Conservation (phyloP, 179 eudicot species). For the Dionaea muscipula region DNA sequence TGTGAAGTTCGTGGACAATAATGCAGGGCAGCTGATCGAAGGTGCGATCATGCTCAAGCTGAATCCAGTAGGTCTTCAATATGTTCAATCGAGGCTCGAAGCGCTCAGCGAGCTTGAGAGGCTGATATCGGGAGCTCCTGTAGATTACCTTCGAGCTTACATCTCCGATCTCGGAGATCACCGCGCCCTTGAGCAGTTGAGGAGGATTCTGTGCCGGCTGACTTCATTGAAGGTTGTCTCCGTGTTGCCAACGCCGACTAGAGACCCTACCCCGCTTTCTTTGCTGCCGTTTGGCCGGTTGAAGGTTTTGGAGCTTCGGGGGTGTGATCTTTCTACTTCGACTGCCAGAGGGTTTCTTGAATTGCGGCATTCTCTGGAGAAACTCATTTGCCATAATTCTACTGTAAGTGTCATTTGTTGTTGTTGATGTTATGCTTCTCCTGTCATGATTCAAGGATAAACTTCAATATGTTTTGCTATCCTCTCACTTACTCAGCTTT, state of each 20-base stretch:
- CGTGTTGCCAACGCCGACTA: constrained; percentile 35
- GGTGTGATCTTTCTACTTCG: constrained; percentile 79
- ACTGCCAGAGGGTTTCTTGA: constrained; percentile 73
- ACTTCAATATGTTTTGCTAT: too few species aligned
- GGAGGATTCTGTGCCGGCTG: constrained; percentile 61
- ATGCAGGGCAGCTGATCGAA: constrained; percentile 52
- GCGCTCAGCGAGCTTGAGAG: constrained; percentile 65
- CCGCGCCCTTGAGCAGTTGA: constrained; percentile 76
- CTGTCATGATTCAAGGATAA: too few species aligned
- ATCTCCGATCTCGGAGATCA: constrained; percentile 90
- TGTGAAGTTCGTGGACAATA: constrained; percentile 56
- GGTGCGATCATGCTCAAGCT: constrained; percentile 49
- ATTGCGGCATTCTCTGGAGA: constrained; percentile 72
- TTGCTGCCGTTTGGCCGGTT: constrained; percentile 51
- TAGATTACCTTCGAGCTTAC: constrained; percentile 84
- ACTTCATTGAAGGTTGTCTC: constrained; percentile 66
- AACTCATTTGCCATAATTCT: constrained; percentile 80
- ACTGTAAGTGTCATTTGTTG: constrained; percentile 37
- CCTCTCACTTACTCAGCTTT: too few species aligned
- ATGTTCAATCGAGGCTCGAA: constrained; percentile 72
- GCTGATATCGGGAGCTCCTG: constrained; percentile 72
- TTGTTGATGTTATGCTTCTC: too few species aligned
- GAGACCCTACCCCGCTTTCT: constrained; percentile 72
- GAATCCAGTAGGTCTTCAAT: constrained; percentile 79
- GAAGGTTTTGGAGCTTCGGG: constrained; percentile 82